These are phyloP conservation scores for Porpolomopsis calyptriformis DNA, from an alignment of 768 basidiomycete species.

Conservation along the genomic window DNA sequence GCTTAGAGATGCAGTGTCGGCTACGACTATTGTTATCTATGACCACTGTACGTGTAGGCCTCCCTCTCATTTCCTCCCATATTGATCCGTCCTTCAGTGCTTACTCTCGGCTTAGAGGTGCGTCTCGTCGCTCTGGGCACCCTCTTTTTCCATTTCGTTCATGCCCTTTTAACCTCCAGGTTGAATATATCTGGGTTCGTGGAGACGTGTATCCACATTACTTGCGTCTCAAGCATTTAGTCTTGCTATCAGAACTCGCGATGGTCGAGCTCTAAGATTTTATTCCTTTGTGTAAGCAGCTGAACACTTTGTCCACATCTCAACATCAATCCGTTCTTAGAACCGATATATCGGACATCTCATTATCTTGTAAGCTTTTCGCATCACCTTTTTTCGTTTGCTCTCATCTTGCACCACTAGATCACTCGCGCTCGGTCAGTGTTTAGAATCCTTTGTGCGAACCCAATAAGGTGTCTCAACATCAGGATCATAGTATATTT, in stretches of 20 bases:
- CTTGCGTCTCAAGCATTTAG: background rate
- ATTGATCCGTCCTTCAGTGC: background rate
- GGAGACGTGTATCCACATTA: background rate
- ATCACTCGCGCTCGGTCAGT: background rate
- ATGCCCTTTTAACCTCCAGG: background rate
- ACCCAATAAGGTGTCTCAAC: constrained; percentile 1
- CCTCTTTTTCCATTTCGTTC: background rate
- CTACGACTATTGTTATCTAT: constrained; percentile 14
- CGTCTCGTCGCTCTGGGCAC: background rate
- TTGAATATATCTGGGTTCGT: background rate
- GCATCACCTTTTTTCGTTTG: background rate
- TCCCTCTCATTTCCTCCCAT: background rate
- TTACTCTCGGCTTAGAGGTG: background rate
- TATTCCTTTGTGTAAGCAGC: constrained; percentile 14
- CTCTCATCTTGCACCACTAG: background rate
- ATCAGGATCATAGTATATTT: background rate
- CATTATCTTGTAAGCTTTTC: constrained; percentile 12
- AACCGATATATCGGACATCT: constrained; percentile 17
- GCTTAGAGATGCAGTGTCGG: constrained; percentile 2
- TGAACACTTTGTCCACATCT: background rate
- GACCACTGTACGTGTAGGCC: constrained; percentile 14
- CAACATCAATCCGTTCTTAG: constrained; percentile 5
- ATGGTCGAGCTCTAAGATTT: constrained; percentile 17
- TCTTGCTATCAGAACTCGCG: constrained; percentile 9
- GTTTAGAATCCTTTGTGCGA: constrained; percentile 8